These are phyloP conservation scores for Nicotiana tomentosiformis DNA, from an alignment of 257 asterid genomes.

Conservation along the genomic window DNA sequence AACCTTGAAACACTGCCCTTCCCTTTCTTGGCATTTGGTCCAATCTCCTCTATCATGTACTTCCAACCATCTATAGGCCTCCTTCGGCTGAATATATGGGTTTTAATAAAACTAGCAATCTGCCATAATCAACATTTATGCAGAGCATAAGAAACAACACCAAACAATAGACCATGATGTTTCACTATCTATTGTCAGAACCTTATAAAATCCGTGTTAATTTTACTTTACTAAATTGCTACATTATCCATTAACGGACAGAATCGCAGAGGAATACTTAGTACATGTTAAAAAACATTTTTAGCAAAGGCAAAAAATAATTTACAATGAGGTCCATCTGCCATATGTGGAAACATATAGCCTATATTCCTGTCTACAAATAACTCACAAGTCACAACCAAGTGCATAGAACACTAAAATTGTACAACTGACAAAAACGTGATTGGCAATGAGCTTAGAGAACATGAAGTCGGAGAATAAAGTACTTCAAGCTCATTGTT, in stretches of 20 bases:
- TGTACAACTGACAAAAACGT: not conserved
- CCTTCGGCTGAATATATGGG: constrained; percentile 53
- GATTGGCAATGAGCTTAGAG: not conserved
- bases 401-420: not conserved
- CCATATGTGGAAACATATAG: not conserved
- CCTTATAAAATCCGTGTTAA: not conserved
- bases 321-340: not conserved
- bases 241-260: not conserved
- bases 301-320: not conserved
- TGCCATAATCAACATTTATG: constrained; percentile 15
- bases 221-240: too few relatives aligned
- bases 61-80: constrained; percentile 93
- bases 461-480: not conserved
- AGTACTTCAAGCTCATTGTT: not conserved
- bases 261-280: not conserved
- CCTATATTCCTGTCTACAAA: not conserved
- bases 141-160: not conserved
- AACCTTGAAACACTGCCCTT: constrained; percentile 77
- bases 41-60: constrained; percentile 89
- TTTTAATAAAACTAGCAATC: constrained; percentile 91
- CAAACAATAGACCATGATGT: not conserved
- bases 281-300: not conserved
- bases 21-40: constrained; percentile 82
- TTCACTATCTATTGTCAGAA: not conserved
- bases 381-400: not conserved